Percentiles rank a stretch among this genome's conserved stretches.
phyloP scores from a whole-genome alignment of 352 stramenopile genomes.

The Blastocystis sp. region DNA sequence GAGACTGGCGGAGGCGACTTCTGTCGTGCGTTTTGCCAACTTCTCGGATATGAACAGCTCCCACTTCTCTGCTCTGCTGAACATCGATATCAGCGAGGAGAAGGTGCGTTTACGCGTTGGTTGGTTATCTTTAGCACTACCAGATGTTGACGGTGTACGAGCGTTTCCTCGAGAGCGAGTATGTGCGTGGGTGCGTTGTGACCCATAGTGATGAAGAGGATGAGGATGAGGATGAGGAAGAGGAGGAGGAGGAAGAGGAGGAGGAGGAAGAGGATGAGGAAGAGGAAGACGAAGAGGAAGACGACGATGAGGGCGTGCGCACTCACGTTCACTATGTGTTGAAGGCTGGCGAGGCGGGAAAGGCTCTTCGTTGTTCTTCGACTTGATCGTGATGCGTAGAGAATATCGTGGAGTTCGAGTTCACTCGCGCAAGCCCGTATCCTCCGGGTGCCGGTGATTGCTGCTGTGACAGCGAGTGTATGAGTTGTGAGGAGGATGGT shows the following conservation, averaged over 20 bases:
- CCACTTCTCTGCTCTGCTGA: constrained; percentile 7
- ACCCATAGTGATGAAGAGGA: background rate
- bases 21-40: constrained; percentile 5
- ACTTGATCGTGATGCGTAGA: constrained; percentile 1
- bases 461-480: background rate
- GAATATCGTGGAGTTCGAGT: constrained; percentile 46
- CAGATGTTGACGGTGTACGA: constrained; percentile 48
- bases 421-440: constrained; percentile 4
- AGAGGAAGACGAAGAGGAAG: background rate
- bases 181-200: background rate
- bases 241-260: too few species aligned
- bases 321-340: constrained; percentile 37
- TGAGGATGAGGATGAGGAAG: too few species aligned
- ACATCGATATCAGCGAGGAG: constrained; percentile 20
- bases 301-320: background rate
- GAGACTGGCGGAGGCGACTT: constrained; percentile 9
- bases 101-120: background rate
- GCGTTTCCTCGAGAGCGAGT: constrained; percentile 18
- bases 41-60: background rate
- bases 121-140: background rate
- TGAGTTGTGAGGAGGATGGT: background rate
- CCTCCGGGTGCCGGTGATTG: constrained; percentile 6
- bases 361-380: background rate
- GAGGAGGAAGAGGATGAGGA: too few species aligned
- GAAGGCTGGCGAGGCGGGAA: constrained; percentile 18